Evolutionary conservation across 352 stramenopile genomes (phyloP).

Genomic region (Albugo candida): DNA sequence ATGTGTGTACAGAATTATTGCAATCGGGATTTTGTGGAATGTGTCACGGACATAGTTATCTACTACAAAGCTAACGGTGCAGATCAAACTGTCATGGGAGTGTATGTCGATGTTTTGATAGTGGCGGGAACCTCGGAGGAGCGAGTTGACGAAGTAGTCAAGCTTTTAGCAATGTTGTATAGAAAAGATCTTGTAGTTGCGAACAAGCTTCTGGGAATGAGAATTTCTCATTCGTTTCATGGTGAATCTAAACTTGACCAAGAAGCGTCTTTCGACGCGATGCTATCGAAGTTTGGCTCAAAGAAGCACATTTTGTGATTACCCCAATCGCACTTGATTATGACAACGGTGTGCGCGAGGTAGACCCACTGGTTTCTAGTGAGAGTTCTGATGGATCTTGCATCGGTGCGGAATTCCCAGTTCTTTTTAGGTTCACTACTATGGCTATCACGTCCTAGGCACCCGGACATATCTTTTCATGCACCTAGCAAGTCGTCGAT

Average conservation of each 20-base stretch:
- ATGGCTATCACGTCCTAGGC: too few relatives aligned
- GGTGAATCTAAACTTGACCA: neutral
- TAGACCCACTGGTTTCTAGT: too few relatives aligned
- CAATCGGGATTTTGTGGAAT: neutral
- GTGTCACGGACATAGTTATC: neutral
- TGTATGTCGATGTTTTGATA: neutral
- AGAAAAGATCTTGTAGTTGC: neutral
- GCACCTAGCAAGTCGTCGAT: too few relatives aligned
- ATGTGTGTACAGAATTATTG: neutral
- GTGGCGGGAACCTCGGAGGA: neutral
- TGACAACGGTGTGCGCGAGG: too few relatives aligned
- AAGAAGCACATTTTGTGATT: neutral
- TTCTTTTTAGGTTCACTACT: too few relatives aligned
- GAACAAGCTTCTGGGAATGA: neutral
- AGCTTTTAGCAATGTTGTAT: neutral
- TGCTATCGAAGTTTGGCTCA: neutral
- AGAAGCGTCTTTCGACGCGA: neutral
- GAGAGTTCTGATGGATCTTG: too few relatives aligned
- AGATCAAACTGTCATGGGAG: neutral
- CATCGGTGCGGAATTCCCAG: too few relatives aligned
- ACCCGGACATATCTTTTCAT: too few relatives aligned
- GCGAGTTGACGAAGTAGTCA: neutral
- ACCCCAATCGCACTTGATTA: too few relatives aligned
- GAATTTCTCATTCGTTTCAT: neutral
- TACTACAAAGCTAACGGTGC: neutral